Conservation (phyloP, 257 asterid genomes). For the Salvia miltiorrhiza region DNA sequence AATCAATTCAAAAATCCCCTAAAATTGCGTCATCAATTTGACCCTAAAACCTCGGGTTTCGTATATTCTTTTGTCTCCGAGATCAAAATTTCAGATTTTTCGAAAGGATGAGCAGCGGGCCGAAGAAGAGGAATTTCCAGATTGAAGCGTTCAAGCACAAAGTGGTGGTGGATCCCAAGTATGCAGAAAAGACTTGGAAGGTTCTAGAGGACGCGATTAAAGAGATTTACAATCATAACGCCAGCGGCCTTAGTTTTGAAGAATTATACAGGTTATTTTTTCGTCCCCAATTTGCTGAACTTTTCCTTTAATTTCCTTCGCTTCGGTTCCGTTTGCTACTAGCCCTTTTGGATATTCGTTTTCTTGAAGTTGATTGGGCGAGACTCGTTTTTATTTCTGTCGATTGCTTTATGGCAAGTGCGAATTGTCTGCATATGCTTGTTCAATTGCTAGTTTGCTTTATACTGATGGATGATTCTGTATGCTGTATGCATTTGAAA, state of each 20-base stretch:
- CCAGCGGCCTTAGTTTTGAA: constrained; percentile 87
- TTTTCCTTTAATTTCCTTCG: neutral
- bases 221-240: constrained; percentile 83
- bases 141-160: constrained; percentile 82
- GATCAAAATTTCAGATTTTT: neutral
- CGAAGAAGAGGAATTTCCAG: constrained; percentile 75
- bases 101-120: constrained; percentile 51
- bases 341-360: neutral
- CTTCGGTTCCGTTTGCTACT: neutral
- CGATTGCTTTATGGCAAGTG: neutral
- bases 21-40: neutral
- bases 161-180: constrained; percentile 95
- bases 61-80: neutral
- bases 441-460: constrained; percentile 1
- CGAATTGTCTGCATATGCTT: neutral
- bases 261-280: constrained; percentile 71
- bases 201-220: constrained; percentile 79
- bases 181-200: constrained; percentile 93
- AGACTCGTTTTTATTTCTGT: neutral
- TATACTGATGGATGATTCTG: neutral
- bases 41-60: constrained; percentile 9
- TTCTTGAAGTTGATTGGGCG: constrained; percentile 2
- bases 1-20: neutral
- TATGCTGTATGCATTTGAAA: neutral
- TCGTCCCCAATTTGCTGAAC: neutral